Evolutionary conservation across 352 stramenopile genomes (phyloP).

Genomic region (Ophiocytium majus): DNA sequence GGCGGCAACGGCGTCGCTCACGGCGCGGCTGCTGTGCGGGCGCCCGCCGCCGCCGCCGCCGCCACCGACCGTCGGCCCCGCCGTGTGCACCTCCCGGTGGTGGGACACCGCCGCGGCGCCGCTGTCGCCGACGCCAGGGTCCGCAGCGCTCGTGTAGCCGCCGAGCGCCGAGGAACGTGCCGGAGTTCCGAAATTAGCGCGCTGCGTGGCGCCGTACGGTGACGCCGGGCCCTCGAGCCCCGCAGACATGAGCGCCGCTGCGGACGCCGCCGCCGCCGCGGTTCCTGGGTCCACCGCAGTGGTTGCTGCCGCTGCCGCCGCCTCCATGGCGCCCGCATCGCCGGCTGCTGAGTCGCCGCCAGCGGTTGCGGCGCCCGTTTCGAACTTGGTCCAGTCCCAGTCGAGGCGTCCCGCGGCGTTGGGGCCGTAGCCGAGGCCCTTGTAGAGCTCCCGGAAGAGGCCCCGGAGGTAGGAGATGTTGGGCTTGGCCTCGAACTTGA

Average conservation of each 20-base stretch:
- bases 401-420: conserved; percentile 23
- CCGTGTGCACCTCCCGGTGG: too few species aligned
- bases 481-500: conserved; percentile 89
- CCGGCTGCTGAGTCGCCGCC: background rate
- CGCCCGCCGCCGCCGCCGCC: too few species aligned
- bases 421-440: conserved; percentile 34
- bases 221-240: too few species aligned
- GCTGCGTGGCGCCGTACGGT: background rate
- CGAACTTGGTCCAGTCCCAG: conserved; percentile 48
- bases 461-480: conserved; percentile 82
- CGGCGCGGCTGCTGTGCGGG: too few species aligned
- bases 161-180: background rate
- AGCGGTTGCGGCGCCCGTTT: background rate
- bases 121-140: background rate
- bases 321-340: background rate
- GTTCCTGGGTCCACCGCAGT: too few species aligned
- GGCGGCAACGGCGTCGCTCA: too few species aligned
- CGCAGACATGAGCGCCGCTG: background rate
- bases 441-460: conserved; percentile 54
- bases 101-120: too few species aligned
- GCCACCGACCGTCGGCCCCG: too few species aligned
- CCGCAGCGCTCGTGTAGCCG: background rate
- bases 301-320: background rate
- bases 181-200: background rate
- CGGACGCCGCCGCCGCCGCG: too few species aligned